Evolutionary conservation across 495 filamentous ascomycete species (phyloP).

Genomic region (Entonaema liquescens): DNA sequence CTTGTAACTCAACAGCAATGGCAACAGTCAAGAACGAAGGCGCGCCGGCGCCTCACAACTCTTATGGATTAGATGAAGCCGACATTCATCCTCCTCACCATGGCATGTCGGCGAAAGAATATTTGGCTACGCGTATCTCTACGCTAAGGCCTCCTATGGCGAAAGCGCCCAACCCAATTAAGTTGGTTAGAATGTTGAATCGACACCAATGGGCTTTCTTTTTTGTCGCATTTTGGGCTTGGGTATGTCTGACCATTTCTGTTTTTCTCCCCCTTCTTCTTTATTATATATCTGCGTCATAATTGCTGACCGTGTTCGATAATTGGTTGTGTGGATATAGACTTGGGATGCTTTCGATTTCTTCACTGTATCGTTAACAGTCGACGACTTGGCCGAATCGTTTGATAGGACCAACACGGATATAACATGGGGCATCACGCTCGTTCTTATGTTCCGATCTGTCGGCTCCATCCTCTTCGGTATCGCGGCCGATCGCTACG

Average conservation of each 20-base stretch:
- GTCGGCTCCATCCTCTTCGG: slow-evolving; percentile 79
- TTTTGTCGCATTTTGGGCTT: slow-evolving; percentile 72
- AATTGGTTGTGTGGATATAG: slow-evolving; percentile 42
- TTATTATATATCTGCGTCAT: background rate
- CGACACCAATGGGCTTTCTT: slow-evolving; percentile 88
- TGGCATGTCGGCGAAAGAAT: slow-evolving; percentile 66
- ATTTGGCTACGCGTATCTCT: slow-evolving; percentile 74
- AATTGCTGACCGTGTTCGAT: slow-evolving; percentile 6
- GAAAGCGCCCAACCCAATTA: slow-evolving; percentile 81
- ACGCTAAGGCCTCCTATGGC: slow-evolving; percentile 80
- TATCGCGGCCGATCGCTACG: slow-evolving; percentile 82
- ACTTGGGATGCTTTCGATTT: slow-evolving; percentile 92
- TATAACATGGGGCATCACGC: slow-evolving; percentile 91
- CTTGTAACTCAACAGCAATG: slow-evolving; percentile 26
- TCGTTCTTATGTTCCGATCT: slow-evolving; percentile 82
- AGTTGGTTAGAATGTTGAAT: slow-evolving; percentile 72
- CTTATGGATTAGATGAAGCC: slow-evolving; percentile 25
- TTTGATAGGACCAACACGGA: slow-evolving; percentile 75
- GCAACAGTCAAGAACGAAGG: slow-evolving; percentile 21
- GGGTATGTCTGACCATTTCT: slow-evolving; percentile 55
- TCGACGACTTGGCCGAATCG: slow-evolving; percentile 68
- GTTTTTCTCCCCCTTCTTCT: background rate
- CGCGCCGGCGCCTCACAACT: slow-evolving; percentile 11
- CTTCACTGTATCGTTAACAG: slow-evolving; percentile 86
- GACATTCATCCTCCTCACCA: slow-evolving; percentile 49